Percentiles rank a stretch among this genome's conserved stretches.
Evolutionary conservation across 2,329 filamentous ascomycete species (phyloP).

Genomic region (Trichophyton schoenleinii): DNA sequence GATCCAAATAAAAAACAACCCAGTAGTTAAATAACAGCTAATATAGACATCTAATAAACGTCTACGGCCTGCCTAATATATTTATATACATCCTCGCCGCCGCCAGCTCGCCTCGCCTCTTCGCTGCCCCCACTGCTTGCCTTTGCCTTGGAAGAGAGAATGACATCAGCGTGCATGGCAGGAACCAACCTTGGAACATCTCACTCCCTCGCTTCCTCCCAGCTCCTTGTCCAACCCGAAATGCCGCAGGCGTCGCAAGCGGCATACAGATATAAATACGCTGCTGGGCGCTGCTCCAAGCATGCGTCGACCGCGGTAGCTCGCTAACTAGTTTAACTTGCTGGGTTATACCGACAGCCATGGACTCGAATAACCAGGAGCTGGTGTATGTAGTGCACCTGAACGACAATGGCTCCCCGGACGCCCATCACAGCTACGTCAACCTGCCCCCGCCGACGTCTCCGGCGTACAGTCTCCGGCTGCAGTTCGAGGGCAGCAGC

Average conservation of each 20-base stretch:
- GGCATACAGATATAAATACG: not conserved
- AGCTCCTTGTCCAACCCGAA: not conserved
- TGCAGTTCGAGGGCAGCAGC: slow-evolving; percentile 86
- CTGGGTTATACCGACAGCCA: not conserved
- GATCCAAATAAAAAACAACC: not conserved
- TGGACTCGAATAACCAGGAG: not conserved
- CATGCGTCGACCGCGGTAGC: no score
- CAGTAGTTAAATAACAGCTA: not conserved
- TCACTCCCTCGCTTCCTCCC: not conserved
- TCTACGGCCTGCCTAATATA: not conserved
- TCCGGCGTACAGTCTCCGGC: slow-evolving; percentile 65
- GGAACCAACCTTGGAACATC: not conserved
- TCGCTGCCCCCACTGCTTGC: not conserved
- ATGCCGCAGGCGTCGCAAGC: not conserved
- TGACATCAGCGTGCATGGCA: slow-evolving; percentile 2
- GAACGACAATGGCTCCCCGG: slow-evolving; percentile 83
- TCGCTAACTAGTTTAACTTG: no score
- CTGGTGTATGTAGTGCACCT: slow-evolving; percentile 76
- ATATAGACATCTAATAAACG: not conserved
- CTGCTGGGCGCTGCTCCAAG: not conserved
- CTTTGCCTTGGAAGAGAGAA: not conserved
- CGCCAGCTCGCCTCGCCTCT: not conserved
- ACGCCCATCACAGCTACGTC: slow-evolving; percentile 80
- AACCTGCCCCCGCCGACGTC: slow-evolving; percentile 69
- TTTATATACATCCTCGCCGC: not conserved